Evolutionary conservation across 768 basidiomycete species (phyloP), one percentile per base, ranked within the genome.

Genomic region (Pisolithus marmoratus): DNA sequence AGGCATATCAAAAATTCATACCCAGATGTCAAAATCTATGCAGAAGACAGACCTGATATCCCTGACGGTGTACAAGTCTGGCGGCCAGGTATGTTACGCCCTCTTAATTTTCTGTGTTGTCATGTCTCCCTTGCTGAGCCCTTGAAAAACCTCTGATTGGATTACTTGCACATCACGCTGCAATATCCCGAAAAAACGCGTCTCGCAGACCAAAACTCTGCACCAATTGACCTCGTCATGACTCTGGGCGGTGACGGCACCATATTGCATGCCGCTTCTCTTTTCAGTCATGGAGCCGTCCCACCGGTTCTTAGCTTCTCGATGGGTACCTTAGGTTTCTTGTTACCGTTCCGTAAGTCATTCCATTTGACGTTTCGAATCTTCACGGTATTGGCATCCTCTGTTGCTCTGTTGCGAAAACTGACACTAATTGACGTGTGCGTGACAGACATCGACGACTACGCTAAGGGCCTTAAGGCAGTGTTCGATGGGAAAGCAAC

Each of bases 201-300:
- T 5, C 15, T 31, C 40, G 49, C 59, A 74, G 77, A 77, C 43
- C 75, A 72, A 41, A 70, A 71, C 46, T 72, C 84, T 4, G 74
- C 83, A 57, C 78, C 77, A 50, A 88, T 95, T 52, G 89, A 93
- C 64, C 74, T 97, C 8, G 85, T 96, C 19, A 82, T 96, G 24
- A 95, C 94, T 0, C 71, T 97, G 1, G 94, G 94, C 42, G 94
- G 94, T 31, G 94, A 97, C 63, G 94, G 94, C 8, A 96, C 94
- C 5, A 94, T 96, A 46, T 77, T 97, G 1, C 93, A 94, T 63
- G 90, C 92, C 0, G 94, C 94, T 1, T 91, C 91, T 7, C 72
- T 97, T 8, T 97, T 97, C 68, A 88, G 84, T 58, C 74, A 82
- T 4, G 91, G 88, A n/a, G 88, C 89, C 20, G 93, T 96, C 8